Conservation (phyloP, 768 basidiomycete genomes). For the Phlebiopsis flavidoalba region DNA sequence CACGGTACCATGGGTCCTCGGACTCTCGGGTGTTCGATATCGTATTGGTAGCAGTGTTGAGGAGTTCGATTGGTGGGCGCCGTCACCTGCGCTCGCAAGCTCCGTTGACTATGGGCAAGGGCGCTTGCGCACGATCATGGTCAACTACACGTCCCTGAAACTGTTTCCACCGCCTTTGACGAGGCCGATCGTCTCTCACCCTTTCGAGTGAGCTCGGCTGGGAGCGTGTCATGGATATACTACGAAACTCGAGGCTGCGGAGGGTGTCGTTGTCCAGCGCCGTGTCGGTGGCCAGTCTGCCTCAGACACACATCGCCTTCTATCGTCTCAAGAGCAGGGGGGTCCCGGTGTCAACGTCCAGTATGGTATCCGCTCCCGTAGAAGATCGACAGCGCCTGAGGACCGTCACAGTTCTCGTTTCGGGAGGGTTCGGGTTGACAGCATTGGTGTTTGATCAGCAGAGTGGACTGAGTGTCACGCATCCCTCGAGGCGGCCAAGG, state of each 20-base stretch:
- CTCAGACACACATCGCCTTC: constrained; percentile 99
- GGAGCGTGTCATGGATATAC: constrained; percentile 99
- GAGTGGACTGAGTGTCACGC: constrained; percentile 89
- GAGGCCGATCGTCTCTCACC: constrained; percentile 99
- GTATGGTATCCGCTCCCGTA: constrained; percentile 95
- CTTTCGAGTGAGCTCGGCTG: constrained; percentile 97
- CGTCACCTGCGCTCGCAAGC: constrained; percentile 93
- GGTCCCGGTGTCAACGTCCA: constrained; percentile 86
- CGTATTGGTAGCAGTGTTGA: constrained; percentile 97
- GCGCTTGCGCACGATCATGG: constrained; percentile 97
- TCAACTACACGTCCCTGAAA: constrained; percentile 99
- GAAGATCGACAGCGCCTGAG: constrained; percentile 94
- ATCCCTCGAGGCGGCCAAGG: constrained; percentile 84
- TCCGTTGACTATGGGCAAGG: constrained; percentile 89
- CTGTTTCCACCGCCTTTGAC: constrained; percentile 98
- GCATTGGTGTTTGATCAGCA: constrained; percentile 92
- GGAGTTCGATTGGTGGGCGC: constrained; percentile 99
- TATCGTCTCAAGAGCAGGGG: constrained; percentile 85
- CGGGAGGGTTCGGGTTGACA: constrained; percentile 92
- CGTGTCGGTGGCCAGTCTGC: constrained; percentile 97
- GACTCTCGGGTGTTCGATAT: constrained; percentile 96
- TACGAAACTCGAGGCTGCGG: constrained; percentile 92
- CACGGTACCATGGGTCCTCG: constrained; percentile 99
- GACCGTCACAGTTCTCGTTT: constrained; percentile 99
- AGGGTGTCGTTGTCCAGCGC: constrained; percentile 94